Conservation (phyloP, 345 rosid genomes). For the Geranium brycei region DNA sequence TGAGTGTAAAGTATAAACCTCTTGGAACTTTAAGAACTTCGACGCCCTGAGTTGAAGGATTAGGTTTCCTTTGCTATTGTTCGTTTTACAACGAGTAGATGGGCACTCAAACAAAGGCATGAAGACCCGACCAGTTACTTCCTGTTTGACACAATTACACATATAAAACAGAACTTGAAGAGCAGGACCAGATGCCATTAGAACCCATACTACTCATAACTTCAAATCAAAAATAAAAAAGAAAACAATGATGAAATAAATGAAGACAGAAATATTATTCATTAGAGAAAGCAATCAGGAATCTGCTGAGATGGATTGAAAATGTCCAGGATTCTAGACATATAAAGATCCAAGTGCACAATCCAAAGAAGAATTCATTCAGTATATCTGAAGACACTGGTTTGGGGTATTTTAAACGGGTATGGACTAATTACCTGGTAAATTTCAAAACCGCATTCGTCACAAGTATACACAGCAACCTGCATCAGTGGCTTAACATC, state of each 20-base stretch:
- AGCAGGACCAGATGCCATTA: not conserved
- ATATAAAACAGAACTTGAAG: not conserved
- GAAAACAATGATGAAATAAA: not conserved
- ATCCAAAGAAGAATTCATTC: not conserved
- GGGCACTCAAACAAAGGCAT: conserved; percentile 94
- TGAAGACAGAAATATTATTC: not conserved
- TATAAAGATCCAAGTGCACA: not conserved
- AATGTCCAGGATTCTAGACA: not conserved
- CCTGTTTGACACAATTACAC: conserved; percentile 25
- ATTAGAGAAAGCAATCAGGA: not conserved
- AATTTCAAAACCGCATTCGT: conserved; percentile 90
- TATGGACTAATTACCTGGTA: conserved; percentile 54
- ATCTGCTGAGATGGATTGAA: not conserved
- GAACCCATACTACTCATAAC: not conserved
- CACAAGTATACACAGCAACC: conserved; percentile 95
- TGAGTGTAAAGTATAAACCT: conserved; percentile 34
- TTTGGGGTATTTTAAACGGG: not conserved
- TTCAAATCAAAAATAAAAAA: too few species aligned
- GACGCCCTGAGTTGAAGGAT: conserved; percentile 98
- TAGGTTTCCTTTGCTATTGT: conserved; percentile 63
- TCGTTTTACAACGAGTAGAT: conserved; percentile 48
- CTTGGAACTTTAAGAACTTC: conserved; percentile 90
- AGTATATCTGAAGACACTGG: not conserved
- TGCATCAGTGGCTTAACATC: conserved; percentile 99
- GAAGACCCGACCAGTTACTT: conserved; percentile 84